Evolutionary conservation across 768 basidiomycete genomes (phyloP), one percentile per base, ranked within the genome.

Genomic region (Candolleomyces aberdarensis): DNA sequence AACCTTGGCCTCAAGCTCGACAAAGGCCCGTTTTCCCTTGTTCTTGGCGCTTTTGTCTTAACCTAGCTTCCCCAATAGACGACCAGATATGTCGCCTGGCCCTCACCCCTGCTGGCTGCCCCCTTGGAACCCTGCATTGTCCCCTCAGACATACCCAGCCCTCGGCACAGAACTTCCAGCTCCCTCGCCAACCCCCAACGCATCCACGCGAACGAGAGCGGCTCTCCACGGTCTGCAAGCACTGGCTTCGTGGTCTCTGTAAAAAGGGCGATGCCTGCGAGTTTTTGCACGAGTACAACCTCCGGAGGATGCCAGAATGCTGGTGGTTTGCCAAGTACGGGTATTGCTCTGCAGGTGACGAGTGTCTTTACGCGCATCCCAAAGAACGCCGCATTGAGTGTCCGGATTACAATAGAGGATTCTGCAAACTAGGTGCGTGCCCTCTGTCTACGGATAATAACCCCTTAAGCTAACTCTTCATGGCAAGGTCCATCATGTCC

Each of bases 301-400:
- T 99, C 55, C 79, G 97, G 61, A 89, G 93, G 62, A 98, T 98
- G 96, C 97, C 97, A 6, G 94, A 98, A 72, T 98, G 97, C 69
- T 97, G 94, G 89, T 98, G 95, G 95, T 98, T 88, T 73, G 93
- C 93, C 56, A 97, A 96, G 74, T 96, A 94, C 69, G 97, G 97
- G 15, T 98, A 95, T 74, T 98, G 97, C 73, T 92, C 93, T 26
- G 89, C 95, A 19, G 96, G 97, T 59, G 95, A 96, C 66, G 96
- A 98, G 74, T 99, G 97, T 72, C 79, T 99, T 65, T 99, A 98
- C 72, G 92, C 93, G 15, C 94, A 96, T 70, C 94, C 94, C 13
- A 93, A 94, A 72, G 93, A 95, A 74, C 83, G 95, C 55, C 84
- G 87, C 60, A 86, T 92, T 3, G 95, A 96, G 70, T 99, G 97